Evolutionary conservation across 2,329 filamentous ascomycete genomes (phyloP), one percentile per base, ranked within the genome.

Genomic region (Xylaria sp.): DNA sequence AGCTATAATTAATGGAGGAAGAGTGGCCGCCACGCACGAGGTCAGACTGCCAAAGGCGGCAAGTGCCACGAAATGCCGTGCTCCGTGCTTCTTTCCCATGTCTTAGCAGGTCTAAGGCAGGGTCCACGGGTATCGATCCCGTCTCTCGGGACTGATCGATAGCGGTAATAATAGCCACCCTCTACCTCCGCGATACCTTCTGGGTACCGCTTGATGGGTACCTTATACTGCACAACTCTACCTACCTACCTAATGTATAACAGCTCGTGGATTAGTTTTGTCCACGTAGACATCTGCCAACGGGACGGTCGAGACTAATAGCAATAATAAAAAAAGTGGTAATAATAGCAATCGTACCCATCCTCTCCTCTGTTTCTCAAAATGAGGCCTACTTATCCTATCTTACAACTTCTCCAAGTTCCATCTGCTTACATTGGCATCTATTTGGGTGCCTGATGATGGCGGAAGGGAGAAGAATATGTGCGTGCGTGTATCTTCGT

Each of bases 51-150:
- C 45, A 56, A 66, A 59, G 13, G 59, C 58, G 63, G 58, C 65
- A 67, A 63, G 65, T 67, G 65, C 65, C 55, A 67, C 65, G 42
- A 67, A 63, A 63, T 63, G 65, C 60, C 55, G 55, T 65, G 62
- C 62, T 54, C 62, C n/a, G 49, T 50, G 11, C 47, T 17, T 51
- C 25, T 25, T 42, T 36, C 54, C 54, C 61, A 58, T 59, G 54
- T 59, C 54, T 31, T 13, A 22, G 29, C 20, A 25, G n/a, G 42
- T 22, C 42, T 25, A 25, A 45, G 42, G 33, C 29, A 53, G 45
- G 36, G 47, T 56, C 39, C 49, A 44, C n/a, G 47, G 47, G 55
- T 63, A 56, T 42, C 49, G 47, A 55, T 49, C 55, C 59, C 36
- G 65, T 67, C 55, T 1, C 61, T 47, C 55, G 55, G 55, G 33